These are phyloP conservation scores for Mariannaea sp. DNA, from an alignment of 2,329 filamentous ascomycete genomes.

Conservation along the genomic window DNA sequence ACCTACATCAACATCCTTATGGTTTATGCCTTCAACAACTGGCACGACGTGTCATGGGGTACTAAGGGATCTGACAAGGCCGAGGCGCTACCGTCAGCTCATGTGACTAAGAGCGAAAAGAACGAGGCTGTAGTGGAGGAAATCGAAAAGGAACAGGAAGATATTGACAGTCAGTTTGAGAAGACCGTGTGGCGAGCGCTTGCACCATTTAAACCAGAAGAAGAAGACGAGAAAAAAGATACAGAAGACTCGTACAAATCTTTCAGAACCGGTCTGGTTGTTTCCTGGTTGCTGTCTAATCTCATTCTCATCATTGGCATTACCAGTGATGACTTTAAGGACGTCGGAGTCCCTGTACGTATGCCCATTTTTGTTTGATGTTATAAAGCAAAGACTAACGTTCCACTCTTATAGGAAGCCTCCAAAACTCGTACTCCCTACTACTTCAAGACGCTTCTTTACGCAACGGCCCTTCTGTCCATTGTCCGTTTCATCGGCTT, in stretches of 20 bases:
- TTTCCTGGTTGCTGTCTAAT: constrained; percentile 35
- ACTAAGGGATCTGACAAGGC: constrained; percentile 33
- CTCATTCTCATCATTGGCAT: constrained; percentile 33
- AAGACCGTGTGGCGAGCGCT: constrained; percentile 34
- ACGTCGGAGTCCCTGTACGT: constrained; percentile 31
- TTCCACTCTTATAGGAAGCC: constrained; percentile 19
- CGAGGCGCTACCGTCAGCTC: constrained; percentile 30
- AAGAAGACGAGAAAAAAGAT: constrained; percentile 31
- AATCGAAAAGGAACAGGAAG: constrained; percentile 32
- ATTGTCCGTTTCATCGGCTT: constrained; percentile 33
- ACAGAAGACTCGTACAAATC: constrained; percentile 34
- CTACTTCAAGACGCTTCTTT: constrained; percentile 32
- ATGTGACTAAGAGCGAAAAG: constrained; percentile 29
- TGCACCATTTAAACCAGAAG: constrained; percentile 31
- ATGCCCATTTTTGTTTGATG: fast-evolving
- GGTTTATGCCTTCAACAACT: constrained; percentile 37
- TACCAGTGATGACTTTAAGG: constrained; percentile 32
- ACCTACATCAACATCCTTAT: constrained; percentile 37
- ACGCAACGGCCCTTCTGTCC: constrained; percentile 32
- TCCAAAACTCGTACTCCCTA: constrained; percentile 27
- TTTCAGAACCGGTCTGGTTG: constrained; percentile 33
- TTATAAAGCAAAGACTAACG: constrained; percentile 13
- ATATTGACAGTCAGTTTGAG: constrained; percentile 35
- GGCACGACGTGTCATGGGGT: constrained; percentile 35
- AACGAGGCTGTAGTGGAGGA: constrained; percentile 31